Evolutionary conservation across 768 basidiomycete genomes (phyloP), one percentile per base, ranked within the genome.

Genomic region (Fomitopsis pulvina): DNA sequence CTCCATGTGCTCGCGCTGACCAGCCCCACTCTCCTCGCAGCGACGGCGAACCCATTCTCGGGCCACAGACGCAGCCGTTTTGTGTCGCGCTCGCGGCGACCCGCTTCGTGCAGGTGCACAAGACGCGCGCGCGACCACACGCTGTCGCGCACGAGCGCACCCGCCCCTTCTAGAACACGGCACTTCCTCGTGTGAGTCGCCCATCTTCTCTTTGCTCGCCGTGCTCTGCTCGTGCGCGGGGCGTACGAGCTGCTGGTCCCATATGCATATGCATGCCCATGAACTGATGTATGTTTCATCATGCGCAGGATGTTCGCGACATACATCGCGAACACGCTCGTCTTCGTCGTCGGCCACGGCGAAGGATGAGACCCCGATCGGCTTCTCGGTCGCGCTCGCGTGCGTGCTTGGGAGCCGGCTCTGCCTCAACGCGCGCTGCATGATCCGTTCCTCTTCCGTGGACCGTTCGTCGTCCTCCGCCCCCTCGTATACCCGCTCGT

Each of bases 351-450:
- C 5, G 59, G 61, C 60, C 41, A 45, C 34, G 32, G 25, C 56
- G 24, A 47, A 58, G 6, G 57, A 77, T 12, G 80, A 79, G 63
- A 71, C 78, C 21, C 77, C 80, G 0, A 72, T 81, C 49, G 78
- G 76, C 12, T 83, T 81, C 62, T 70, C 78, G 2, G 69, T 80
- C 20, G 77, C 80, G 1, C 67, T 83, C 63, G 77, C 80, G 0
- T 80, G 77, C 57, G 74, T 79, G 5, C 66, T 81, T 47, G 71
- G 76, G n/a, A 81, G 76, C 57, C 68, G 80, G 20, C 69, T 81
- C 12, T 71, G 77, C 22, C 66, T 81, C 27, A 81, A 81, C 53
- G 75, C 81, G 24, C 77, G 78, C 9, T 59, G 60, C 3, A 57
- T 60, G 55, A 53, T 60, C 47, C 55, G 52, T 28, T 30, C 34